Conservation (phyloP, 306 rosid species). For the Lathyrus oleraceus region DNA sequence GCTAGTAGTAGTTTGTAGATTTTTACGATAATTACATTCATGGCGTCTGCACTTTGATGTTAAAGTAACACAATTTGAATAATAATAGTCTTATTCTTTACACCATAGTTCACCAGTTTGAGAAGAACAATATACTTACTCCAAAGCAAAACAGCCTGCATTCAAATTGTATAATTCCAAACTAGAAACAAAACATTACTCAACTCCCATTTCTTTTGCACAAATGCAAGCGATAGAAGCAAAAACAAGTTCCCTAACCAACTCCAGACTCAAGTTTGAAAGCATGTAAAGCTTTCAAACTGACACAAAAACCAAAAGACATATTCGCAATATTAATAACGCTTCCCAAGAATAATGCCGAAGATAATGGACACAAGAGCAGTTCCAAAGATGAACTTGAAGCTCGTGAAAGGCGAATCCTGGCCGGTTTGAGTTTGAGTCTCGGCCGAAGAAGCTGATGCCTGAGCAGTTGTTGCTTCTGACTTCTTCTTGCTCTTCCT, state of each 20-base stretch:
- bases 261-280: slow-evolving; percentile 45
- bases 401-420: slow-evolving; percentile 53
- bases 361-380: slow-evolving; percentile 72
- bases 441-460: slow-evolving; percentile 56
- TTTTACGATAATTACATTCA: too few species aligned
- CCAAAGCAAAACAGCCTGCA: slow-evolving; percentile 27
- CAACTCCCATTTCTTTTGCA: slow-evolving; percentile 51
- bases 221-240: slow-evolving; percentile 56
- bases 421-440: slow-evolving; percentile 41
- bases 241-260: slow-evolving; percentile 66
- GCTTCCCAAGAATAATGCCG: slow-evolving; percentile 86
- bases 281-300: slow-evolving; percentile 53
- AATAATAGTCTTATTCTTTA: background rate
- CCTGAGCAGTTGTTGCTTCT: slow-evolving; percentile 59
- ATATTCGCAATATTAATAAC: slow-evolving; percentile 49
- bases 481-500: slow-evolving; percentile 79
- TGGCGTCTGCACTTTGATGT: too few species aligned
- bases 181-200: slow-evolving; percentile 37
- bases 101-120: background rate
- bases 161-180: slow-evolving; percentile 38
- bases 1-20: too few species aligned
- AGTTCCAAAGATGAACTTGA: slow-evolving; percentile 66
- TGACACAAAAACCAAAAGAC: slow-evolving; percentile 13
- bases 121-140: slow-evolving; percentile 22
- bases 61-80: background rate